A percentile compares a stretch with the other conserved stretches of the same genome.
Evolutionary conservation across 371 early-diverging fungal genomes (phyloP).

Genomic region (Rhizomucor pusillus): DNA sequence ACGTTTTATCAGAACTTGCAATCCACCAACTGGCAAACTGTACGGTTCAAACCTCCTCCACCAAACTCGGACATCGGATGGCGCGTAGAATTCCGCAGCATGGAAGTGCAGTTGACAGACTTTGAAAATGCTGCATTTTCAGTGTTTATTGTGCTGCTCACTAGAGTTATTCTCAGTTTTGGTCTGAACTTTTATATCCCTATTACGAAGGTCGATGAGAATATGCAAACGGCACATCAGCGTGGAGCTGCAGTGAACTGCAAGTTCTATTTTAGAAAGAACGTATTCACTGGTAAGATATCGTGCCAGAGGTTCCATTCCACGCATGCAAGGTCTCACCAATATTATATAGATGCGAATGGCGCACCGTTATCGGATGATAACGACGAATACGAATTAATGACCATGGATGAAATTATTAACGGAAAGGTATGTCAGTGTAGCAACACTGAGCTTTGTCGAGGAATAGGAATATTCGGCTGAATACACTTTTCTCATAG

Average conservation of each 20-base stretch:
- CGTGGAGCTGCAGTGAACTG: constrained; percentile 81
- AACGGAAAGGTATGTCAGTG: constrained; percentile 72
- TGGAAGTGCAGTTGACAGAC: constrained; percentile 98
- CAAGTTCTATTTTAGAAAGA: constrained; percentile 89
- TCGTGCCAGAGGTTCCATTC: neutral
- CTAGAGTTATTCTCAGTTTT: constrained; percentile 88
- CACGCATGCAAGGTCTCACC: neutral
- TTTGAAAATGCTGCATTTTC: constrained; percentile 98
- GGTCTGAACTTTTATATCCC: constrained; percentile 96
- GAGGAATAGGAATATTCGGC: neutral
- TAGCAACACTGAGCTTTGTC: neutral
- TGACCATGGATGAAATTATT: constrained; percentile 94
- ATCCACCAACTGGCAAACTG: constrained; percentile 99
- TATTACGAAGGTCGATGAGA: constrained; percentile 93
- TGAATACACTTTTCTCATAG: constrained; percentile 21
- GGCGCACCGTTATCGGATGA: constrained; percentile 8
- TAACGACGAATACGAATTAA: constrained; percentile 68
- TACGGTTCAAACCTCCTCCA: constrained; percentile 98
- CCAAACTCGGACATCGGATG: constrained; percentile 90
- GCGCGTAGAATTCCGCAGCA: constrained; percentile 98
- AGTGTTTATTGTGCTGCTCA: constrained; percentile 90
- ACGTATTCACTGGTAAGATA: constrained; percentile 57
- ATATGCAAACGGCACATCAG: constrained; percentile 89
- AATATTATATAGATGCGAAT: neutral
- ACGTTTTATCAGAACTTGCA: constrained; percentile 92